These are phyloP conservation scores for Canavalia ensiformis DNA, from an alignment of 306 rosid species.

Conservation along the genomic window DNA sequence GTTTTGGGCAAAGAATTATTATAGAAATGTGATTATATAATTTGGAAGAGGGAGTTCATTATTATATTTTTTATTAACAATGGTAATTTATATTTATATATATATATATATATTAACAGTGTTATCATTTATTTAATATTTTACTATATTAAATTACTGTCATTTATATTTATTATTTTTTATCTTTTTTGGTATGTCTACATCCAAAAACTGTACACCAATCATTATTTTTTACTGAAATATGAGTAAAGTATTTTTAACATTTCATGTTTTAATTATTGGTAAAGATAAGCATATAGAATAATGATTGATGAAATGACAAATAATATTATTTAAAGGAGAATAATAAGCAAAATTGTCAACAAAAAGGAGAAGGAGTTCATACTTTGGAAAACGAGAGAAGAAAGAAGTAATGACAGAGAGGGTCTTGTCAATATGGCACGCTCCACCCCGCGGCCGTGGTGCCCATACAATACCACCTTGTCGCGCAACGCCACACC, in stretches of 20 bases:
- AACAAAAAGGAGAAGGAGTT: conserved; percentile 32
- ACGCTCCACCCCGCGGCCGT: conserved; percentile 42
- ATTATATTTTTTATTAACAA: not conserved
- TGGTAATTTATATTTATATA: too few species aligned
- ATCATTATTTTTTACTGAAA: not conserved
- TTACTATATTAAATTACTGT: too few species aligned
- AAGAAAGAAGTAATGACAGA: not conserved
- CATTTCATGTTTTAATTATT: conserved; percentile 22
- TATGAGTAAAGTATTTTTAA: not conserved
- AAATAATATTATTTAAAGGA: conserved; percentile 9
- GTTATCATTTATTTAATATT: too few species aligned
- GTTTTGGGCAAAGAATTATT: conserved; percentile 11
- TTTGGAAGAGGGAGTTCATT: not conserved
- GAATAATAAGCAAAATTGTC: not conserved
- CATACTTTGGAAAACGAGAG: conserved; percentile 23
- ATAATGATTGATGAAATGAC: conserved; percentile 37
- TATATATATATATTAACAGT: too few species aligned
- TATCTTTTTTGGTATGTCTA: too few species aligned
- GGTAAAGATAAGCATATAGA: conserved; percentile 28
- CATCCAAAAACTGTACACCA: too few species aligned
- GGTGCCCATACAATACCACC: not conserved
- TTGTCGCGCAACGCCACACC: not conserved
- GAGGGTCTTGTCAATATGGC: conserved; percentile 4
- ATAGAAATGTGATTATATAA: conserved; percentile 1
- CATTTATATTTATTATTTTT: too few species aligned